phyloP scores from a whole-genome alignment of 768 basidiomycete species.

The Lanmaoa rubissima region DNA sequence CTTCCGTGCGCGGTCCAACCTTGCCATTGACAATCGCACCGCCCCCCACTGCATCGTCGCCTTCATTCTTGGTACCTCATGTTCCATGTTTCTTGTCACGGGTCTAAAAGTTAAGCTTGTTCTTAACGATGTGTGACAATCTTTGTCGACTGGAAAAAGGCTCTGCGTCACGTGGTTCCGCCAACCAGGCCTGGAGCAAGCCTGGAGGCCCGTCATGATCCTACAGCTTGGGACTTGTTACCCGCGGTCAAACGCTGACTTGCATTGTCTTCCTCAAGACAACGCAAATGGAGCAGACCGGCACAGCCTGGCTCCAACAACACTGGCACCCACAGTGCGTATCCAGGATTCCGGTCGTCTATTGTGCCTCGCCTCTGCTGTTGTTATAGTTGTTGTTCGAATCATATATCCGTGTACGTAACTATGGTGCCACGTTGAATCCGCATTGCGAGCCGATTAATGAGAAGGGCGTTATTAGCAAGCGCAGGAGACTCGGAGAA shows the following conservation, averaged over 20 bases:
- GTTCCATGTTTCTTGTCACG: constrained; percentile 1
- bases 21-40: neutral
- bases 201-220: constrained; percentile 23
- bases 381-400: constrained; percentile 8
- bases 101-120: neutral
- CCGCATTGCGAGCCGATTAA: constrained; percentile 13
- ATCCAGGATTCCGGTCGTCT: constrained; percentile 1
- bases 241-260: neutral
- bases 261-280: constrained; percentile 9
- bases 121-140: constrained; percentile 6
- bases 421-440: constrained; percentile 26
- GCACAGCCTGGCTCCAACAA: neutral
- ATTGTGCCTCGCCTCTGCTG: constrained; percentile 10
- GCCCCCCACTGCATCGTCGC: neutral
- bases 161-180: constrained; percentile 21
- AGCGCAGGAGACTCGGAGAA: neutral
- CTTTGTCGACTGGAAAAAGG: neutral
- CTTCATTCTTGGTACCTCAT: neutral
- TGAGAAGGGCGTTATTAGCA: constrained; percentile 1
- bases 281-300: constrained; percentile 5
- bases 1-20: constrained; percentile 3
- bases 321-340: constrained; percentile 16
- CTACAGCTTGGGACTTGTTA: constrained; percentile 16
- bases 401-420: constrained; percentile 21
- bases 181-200: neutral